phyloP scores from a whole-genome alignment of 306 rosid species.

The Cucurbita pepo region DNA sequence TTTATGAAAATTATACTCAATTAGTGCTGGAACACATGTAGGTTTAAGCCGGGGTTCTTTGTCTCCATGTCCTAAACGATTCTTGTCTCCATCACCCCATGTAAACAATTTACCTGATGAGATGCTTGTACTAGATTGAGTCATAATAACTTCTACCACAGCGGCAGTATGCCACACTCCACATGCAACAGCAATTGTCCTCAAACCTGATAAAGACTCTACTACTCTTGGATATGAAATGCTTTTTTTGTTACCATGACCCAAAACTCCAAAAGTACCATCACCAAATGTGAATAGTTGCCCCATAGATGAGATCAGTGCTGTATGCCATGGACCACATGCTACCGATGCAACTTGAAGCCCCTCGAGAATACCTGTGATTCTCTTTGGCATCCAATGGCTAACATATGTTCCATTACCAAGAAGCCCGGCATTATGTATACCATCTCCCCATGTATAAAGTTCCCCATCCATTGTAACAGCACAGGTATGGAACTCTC shows the following conservation, averaged over 20 bases:
- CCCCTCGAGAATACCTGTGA: conserved; percentile 84
- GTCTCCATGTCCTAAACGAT: conserved; percentile 94
- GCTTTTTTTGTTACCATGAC: conserved; percentile 79
- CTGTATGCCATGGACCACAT: conserved; percentile 99
- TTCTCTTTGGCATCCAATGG: conserved; percentile 87
- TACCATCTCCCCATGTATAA: conserved; percentile 91
- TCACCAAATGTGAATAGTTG: conserved; percentile 92
- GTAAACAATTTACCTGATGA: conserved; percentile 93
- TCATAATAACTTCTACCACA: conserved; percentile 83
- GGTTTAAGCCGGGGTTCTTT: conserved; percentile 86
- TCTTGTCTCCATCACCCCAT: conserved; percentile 99
- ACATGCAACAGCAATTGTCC: conserved; percentile 86
- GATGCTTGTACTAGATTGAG: conserved; percentile 69
- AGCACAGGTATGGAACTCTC: conserved; percentile 94
- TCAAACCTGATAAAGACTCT: conserved; percentile 88
- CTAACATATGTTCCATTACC: conserved; percentile 81
- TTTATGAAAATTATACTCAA: conserved; percentile 71
- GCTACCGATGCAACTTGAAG: conserved; percentile 78
- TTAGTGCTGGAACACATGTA: conserved; percentile 73
- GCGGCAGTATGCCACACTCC: conserved; percentile 99
- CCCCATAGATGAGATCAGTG: conserved; percentile 86
- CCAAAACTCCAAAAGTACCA: conserved; percentile 94
- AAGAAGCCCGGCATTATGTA: conserved; percentile 59
- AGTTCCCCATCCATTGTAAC: conserved; percentile 94
- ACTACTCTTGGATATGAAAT: conserved; percentile 84